These are phyloP conservation scores for Panaeolus cyanescens DNA, from an alignment of 768 basidiomycete species.

Conservation along the genomic window DNA sequence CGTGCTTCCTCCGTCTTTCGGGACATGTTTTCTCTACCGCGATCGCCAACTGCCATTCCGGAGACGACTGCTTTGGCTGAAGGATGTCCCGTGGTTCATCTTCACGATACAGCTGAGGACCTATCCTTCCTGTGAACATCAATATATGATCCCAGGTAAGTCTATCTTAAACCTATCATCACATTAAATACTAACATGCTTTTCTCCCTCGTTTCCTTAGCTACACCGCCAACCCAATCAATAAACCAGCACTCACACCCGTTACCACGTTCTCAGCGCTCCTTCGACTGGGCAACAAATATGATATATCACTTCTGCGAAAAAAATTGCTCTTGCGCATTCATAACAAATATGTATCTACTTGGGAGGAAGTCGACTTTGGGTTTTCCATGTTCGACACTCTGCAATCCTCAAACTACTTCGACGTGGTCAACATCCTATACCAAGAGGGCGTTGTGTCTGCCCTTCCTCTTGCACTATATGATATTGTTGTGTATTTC, in stretches of 20 bases:
- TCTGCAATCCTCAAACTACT: too few relatives aligned
- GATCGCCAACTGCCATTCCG: too few relatives aligned
- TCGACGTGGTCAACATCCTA: background rate
- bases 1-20: conserved; percentile 20
- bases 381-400: too few relatives aligned
- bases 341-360: too few relatives aligned
- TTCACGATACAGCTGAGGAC: conserved; percentile 17
- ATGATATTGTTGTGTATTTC: background rate
- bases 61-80: conserved; percentile 6
- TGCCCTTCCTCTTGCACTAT: background rate
- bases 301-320: background rate
- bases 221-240: too few relatives aligned
- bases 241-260: too few relatives aligned
- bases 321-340: too few relatives aligned
- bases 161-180: background rate
- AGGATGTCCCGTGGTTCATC: conserved; percentile 13
- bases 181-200: too few relatives aligned
- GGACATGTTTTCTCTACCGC: conserved; percentile 23
- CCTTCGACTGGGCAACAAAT: background rate
- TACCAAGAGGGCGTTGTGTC: background rate
- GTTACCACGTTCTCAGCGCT: background rate
- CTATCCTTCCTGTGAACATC: conserved; percentile 10
- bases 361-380: too few relatives aligned
- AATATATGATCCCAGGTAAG: conserved; percentile 11
- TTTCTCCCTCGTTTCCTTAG: too few relatives aligned